phyloP scores from a whole-genome alignment of 1,284 basidiomycete genomes.

The Sanghuangporus weigelae region DNA sequence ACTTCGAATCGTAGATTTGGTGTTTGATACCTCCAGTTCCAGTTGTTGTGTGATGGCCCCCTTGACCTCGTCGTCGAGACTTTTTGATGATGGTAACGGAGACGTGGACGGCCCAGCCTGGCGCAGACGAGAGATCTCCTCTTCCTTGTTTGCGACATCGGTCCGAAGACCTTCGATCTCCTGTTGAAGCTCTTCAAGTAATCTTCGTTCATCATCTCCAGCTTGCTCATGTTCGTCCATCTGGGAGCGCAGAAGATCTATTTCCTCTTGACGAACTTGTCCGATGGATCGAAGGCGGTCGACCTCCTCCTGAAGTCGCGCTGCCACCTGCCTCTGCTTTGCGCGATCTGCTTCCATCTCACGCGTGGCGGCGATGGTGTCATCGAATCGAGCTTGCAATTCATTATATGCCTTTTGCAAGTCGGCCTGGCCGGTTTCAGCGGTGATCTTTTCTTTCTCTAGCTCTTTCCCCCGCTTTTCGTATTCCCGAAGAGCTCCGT shows the following conservation, averaged over 20 bases:
- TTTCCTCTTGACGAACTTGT: conserved; percentile 45
- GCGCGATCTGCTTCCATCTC: conserved; percentile 56
- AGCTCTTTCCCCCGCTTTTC: conserved; percentile 36
- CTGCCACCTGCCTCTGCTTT: conserved; percentile 47
- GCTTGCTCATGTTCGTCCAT: conserved; percentile 44
- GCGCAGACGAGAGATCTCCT: conserved; percentile 56
- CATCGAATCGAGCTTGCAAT: conserved; percentile 58
- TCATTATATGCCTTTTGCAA: conserved; percentile 57
- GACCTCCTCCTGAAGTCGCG: conserved; percentile 47
- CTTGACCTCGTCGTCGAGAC: conserved; percentile 67
- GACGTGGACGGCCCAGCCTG: conserved; percentile 32
- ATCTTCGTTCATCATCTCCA: conserved; percentile 54
- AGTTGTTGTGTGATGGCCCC: conserved; percentile 66
- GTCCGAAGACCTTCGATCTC: conserved; percentile 63
- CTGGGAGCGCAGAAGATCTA: conserved; percentile 41
- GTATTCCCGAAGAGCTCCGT: conserved; percentile 38
- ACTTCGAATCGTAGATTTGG: conserved; percentile 70
- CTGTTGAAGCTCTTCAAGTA: conserved; percentile 55
- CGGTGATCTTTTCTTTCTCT: conserved; percentile 46
- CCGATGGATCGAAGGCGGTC: conserved; percentile 36
- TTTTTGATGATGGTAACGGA: conserved; percentile 34
- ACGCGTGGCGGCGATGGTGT: conserved; percentile 43
- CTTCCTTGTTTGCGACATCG: conserved; percentile 53
- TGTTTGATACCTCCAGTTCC: conserved; percentile 70
- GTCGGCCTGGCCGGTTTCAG: conserved; percentile 46